Conservation (phyloP, 2,329 filamentous ascomycete species). For the Monosporascus sp. region DNA sequence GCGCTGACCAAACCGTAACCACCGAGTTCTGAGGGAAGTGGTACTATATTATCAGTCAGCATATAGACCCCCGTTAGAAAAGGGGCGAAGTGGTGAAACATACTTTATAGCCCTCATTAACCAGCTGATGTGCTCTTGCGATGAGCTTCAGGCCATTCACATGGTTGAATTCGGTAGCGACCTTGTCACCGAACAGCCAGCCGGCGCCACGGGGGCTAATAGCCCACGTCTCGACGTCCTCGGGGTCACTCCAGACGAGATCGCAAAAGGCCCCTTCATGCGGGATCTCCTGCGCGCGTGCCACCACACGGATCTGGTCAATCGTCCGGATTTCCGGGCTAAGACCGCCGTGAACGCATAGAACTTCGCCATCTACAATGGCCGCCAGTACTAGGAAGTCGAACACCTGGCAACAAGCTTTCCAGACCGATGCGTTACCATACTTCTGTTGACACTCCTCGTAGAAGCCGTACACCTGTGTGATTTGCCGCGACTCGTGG, state of each 20-base stretch:
- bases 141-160: slow-evolving; percentile 97
- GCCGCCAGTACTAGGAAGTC: slow-evolving; percentile 95
- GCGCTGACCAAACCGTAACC: slow-evolving; percentile 96
- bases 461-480: slow-evolving; percentile 98
- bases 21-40: slow-evolving; percentile 94
- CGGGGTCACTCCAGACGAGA: slow-evolving; percentile 95
- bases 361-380: slow-evolving; percentile 96
- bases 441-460: slow-evolving; percentile 98
- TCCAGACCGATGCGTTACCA: slow-evolving; percentile 98
- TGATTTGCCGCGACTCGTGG: slow-evolving; percentile 95
- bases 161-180: slow-evolving; percentile 95
- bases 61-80: slow-evolving; percentile 33
- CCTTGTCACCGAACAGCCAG: slow-evolving; percentile 95
- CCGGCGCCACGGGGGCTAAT: slow-evolving; percentile 93
- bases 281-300: slow-evolving; percentile 94
- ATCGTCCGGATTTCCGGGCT: slow-evolving; percentile 93
- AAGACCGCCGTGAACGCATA: slow-evolving; percentile 91
- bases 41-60: slow-evolving; percentile 51
- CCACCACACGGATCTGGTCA: slow-evolving; percentile 98
- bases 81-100: slow-evolving; percentile 58
- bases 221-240: slow-evolving; percentile 95
- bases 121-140: slow-evolving; percentile 92
- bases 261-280: slow-evolving; percentile 99
- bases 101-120: slow-evolving; percentile 97
- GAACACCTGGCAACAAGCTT: slow-evolving; percentile 99